Base-by-base conservation (phyloP, 108 stramenopile species). In the Mediolabrus comicus region DNA sequence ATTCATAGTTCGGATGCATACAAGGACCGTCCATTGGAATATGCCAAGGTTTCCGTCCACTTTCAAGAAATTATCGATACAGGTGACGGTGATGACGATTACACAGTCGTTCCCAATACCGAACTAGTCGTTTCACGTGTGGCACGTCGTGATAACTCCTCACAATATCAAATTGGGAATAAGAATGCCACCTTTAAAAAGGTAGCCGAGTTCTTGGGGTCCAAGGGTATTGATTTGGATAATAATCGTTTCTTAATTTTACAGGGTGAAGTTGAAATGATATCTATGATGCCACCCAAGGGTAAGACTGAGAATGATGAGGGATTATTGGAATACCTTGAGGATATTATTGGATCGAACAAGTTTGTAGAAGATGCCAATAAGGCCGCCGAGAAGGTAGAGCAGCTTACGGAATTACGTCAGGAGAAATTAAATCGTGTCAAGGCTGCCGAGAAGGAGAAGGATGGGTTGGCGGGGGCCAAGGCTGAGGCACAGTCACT, bases 231-330 rank as follows among this genome's bases (percentile, higher is more conserved):
- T 43, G 98, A 99, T 82, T 82, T 99, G 12, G 96, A 98, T 72
- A 97, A 99, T 83, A 99, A 99, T 71, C 91, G 98, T 26, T 99
- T 99, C 81, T 71, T 99, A 3, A 99, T 99, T 73, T 83, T 99
- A 32, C 98, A 99, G 82, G 98, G 98, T 6, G 98, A 98, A 81
- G 98, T 98, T 17, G 98, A 98, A 75, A 95, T 97, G 95, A 99
- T 99, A 62, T 89, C 94, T 39, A 97, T 98, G 95, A 99, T 99
- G 98, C 89, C 96, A 32, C 98, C 98, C 78, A 99, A 98, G 87
- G 97, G 92, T 4, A 95, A 91, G 72, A 90, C 68, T 30, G 90
- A 95, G 62, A 77, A 94, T 59, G 98, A 99, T 72, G 97, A 98
- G 33, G 98, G 98, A 17, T 80, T 99, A n/a, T 75, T 99, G 49